phyloP scores from a whole-genome alignment of 495 filamentous ascomycete species.

The Cladorrhinum samala region DNA sequence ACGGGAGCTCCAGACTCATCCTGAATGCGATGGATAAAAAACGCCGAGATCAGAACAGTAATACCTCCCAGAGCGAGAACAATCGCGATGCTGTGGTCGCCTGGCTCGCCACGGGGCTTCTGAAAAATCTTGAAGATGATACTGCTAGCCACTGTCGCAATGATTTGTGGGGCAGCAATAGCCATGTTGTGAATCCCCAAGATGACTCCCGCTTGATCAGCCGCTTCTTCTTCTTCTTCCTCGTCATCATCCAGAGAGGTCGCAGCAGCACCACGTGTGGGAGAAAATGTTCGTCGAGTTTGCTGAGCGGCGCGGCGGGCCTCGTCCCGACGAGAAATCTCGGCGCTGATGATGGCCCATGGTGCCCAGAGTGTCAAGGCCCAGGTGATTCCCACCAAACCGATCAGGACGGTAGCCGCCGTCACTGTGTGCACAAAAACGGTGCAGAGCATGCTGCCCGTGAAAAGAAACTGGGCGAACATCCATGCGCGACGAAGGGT shows the following conservation, averaged over 20 bases:
- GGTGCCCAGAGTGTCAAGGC: constrained; percentile 86
- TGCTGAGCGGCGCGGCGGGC: constrained; percentile 49
- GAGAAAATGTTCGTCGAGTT: constrained; percentile 11
- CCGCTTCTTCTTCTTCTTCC: constrained; percentile 40
- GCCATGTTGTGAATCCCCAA: constrained; percentile 91
- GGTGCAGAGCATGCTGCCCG: constrained; percentile 70
- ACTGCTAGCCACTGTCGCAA: constrained; percentile 75
- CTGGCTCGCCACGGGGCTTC: constrained; percentile 72
- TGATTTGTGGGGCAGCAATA: constrained; percentile 78
- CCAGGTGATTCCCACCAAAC: constrained; percentile 78
- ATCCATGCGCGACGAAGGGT: constrained; percentile 85
- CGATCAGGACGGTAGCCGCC: constrained; percentile 67
- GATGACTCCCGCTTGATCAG: constrained; percentile 79
- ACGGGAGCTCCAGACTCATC: constrained; percentile 34
- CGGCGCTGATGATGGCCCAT: constrained; percentile 83
- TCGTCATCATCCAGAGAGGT: constrained; percentile 28
- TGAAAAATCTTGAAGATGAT: constrained; percentile 75
- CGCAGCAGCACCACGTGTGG: constrained; percentile 24
- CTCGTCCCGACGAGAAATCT: constrained; percentile 73
- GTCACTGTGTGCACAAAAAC: constrained; percentile 63
- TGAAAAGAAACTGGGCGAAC: constrained; percentile 71
- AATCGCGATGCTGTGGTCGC: constrained; percentile 81
- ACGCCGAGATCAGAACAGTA: constrained; percentile 71
- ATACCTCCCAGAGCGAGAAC: constrained; percentile 75
- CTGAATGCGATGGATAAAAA: constrained; percentile 46